Percentiles rank a stretch among this genome's conserved stretches.
These are phyloP conservation scores for Geotrichum aggregatum DNA, from an alignment of 1,139 yeast genomes.

Conservation along the genomic window DNA sequence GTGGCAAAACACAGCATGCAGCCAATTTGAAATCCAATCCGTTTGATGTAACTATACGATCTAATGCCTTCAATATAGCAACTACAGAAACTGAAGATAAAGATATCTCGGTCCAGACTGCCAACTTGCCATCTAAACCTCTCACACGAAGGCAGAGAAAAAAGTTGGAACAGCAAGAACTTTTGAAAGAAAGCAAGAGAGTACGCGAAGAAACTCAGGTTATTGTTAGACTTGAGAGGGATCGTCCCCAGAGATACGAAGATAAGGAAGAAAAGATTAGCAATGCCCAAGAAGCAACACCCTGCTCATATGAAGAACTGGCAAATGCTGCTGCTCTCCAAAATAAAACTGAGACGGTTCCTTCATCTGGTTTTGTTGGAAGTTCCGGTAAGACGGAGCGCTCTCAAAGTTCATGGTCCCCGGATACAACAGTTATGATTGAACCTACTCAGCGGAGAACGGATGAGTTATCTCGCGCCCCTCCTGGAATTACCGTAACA, in stretches of 20 bases:
- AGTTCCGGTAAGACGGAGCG: not conserved
- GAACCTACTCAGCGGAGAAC: no score
- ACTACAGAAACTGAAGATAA: not conserved
- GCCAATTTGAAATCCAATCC: not conserved
- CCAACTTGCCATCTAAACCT: slow-evolving; percentile 1
- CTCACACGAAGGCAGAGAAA: slow-evolving; percentile 15
- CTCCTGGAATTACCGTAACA: no score
- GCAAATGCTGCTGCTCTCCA: not conserved
- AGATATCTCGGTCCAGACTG: not conserved
- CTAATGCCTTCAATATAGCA: not conserved
- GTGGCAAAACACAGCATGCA: not conserved
- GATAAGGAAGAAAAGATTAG: not conserved
- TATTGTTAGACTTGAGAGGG: slow-evolving; percentile 4
- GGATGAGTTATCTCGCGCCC: no score
- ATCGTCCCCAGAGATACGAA: not conserved
- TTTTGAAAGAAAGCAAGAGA: slow-evolving; percentile 14
- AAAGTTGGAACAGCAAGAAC: slow-evolving; percentile 10
- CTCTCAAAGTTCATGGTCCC: no score
- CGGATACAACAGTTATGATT: no score
- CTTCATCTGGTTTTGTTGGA: not conserved
- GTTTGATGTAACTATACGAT: not conserved
- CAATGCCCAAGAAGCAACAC: not conserved
- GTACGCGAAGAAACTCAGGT: slow-evolving; percentile 13
- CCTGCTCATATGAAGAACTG: not conserved
- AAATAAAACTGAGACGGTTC: not conserved